Base-by-base conservation (phyloP, 2,329 filamentous ascomycete genomes). In the Blastomyces percursus region DNA sequence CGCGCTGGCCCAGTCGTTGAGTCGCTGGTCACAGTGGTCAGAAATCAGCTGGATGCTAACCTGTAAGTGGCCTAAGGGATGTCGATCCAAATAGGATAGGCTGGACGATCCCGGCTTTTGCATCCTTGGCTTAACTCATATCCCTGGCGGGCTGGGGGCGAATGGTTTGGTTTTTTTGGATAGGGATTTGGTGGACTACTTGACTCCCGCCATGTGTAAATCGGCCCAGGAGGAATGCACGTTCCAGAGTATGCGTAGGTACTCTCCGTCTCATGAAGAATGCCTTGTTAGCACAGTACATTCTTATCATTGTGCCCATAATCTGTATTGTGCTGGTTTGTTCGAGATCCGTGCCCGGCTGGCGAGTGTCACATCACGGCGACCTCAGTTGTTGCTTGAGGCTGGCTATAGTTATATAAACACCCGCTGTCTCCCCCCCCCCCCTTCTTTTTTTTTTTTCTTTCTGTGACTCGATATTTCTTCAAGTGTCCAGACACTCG, bases 51-150 rank as follows among this genome's bases (percentile, higher is more conserved):
- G 16, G 56, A 42, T n/a, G 40, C 56, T 59, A 59, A 12, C 24
- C 56, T 59, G 56, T 3, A 59, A 59, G 19, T 30, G 42, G 56
- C 19, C 14, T 59, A 59, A n/a, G 56, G 12, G 24, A 14, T 27
- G 38, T 38, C 40, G 56, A 59, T 59, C 56, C 24, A 59, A 59
- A 59, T 59, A 59, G 42, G 42, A 59, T 46, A 32, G 40, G 16
- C 56, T 24, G 12, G 16, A 6, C 21, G 19, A 46, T 35, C 27
- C 44, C 11, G 46, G 27, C 21, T n/a, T 38, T 46, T 7, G 58
- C 16, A 6, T 50, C 14, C 11, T 38, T 38, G 6, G 58, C 16
- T 14, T 51, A 50, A 27, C 21, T 50, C 21, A 35, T 9, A 35
- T 35, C 32, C 32, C 32, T 35, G 32, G 32, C 32, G 8, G 32